A percentile compares a stretch with the other conserved stretches of the same genome.
phyloP scores from a whole-genome alignment of 1,284 basidiomycete genomes.

The Rhodotorula sp. region DNA sequence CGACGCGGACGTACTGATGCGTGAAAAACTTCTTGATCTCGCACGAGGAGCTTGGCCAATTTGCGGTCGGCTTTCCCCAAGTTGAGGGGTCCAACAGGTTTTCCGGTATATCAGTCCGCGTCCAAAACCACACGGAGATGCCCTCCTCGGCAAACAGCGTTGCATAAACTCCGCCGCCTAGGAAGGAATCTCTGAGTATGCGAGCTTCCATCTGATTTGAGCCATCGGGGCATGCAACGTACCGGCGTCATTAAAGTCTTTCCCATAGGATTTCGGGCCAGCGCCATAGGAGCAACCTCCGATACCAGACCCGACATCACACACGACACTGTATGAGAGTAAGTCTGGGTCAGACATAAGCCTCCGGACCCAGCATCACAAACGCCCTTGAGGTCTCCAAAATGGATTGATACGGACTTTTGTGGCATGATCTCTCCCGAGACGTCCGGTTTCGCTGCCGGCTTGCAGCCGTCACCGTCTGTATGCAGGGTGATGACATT shows the following conservation, averaged over 20 bases:
- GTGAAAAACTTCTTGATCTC: slow-evolving; percentile 14
- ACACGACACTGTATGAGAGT: slow-evolving; percentile 3
- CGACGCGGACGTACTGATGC: neutral
- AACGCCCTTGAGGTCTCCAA: no score
- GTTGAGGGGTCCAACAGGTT: slow-evolving; percentile 5
- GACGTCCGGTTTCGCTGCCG: neutral
- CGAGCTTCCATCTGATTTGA: no score
- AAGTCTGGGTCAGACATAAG: neutral
- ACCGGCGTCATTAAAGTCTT: slow-evolving; percentile 14
- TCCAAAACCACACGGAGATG: neutral
- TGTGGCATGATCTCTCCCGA: slow-evolving; percentile 1
- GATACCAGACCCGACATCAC: slow-evolving; percentile 14
- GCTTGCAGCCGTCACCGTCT: slow-evolving; percentile 12
- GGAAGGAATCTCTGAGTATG: neutral
- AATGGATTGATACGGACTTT: neutral
- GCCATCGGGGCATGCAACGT: neutral
- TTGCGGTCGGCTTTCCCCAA: slow-evolving; percentile 20
- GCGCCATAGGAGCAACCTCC: slow-evolving; percentile 16
- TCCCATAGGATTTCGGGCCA: slow-evolving; percentile 4
- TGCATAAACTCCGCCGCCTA: neutral
- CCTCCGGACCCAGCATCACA: neutral
- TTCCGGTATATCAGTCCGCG: slow-evolving; percentile 2
- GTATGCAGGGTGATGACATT: slow-evolving; percentile 18
- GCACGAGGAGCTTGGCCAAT: slow-evolving; percentile 8
- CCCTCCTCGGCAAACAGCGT: neutral